Evolutionary conservation across 2,329 filamentous ascomycete genomes (phyloP).

Genomic region (Pleomassaria siparia): DNA sequence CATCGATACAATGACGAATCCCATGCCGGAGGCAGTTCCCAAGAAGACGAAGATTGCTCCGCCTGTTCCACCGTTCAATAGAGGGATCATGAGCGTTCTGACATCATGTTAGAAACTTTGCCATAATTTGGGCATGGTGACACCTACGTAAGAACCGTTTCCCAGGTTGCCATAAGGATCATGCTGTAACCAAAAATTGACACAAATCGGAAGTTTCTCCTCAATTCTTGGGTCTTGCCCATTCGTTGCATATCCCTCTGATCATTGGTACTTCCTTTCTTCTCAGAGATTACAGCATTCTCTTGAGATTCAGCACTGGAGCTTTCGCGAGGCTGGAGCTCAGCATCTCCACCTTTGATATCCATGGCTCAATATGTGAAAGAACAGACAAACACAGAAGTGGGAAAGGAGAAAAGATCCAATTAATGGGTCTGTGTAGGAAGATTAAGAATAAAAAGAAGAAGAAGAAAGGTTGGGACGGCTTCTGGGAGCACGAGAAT

Average conservation of each 20-base stretch:
- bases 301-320: slow-evolving; percentile 6
- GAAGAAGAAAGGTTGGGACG: not conserved
- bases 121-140: not conserved
- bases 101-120: not conserved
- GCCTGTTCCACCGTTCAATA: slow-evolving; percentile 27
- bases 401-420: not conserved
- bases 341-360: slow-evolving; percentile 5
- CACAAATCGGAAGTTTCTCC: slow-evolving; percentile 1
- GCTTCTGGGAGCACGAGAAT: not conserved
- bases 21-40: slow-evolving; percentile 28
- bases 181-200: slow-evolving; percentile 1
- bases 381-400: not conserved
- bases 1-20: slow-evolving; percentile 29
- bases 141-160: slow-evolving; percentile 5
- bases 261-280: slow-evolving; percentile 13
- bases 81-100: not conserved
- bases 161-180: slow-evolving; percentile 4
- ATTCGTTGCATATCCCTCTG: slow-evolving; percentile 26
- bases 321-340: slow-evolving; percentile 4
- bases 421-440: not conserved
- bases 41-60: slow-evolving; percentile 34
- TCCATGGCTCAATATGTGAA: not conserved
- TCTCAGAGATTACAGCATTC: slow-evolving; percentile 10
- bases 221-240: slow-evolving; percentile 24
- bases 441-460: no score